A percentile compares a stretch with the other conserved stretches of the same genome.
These are phyloP conservation scores for Lachnellula occidentalis DNA, from an alignment of 2,329 filamentous ascomycete genomes.

Conservation along the genomic window DNA sequence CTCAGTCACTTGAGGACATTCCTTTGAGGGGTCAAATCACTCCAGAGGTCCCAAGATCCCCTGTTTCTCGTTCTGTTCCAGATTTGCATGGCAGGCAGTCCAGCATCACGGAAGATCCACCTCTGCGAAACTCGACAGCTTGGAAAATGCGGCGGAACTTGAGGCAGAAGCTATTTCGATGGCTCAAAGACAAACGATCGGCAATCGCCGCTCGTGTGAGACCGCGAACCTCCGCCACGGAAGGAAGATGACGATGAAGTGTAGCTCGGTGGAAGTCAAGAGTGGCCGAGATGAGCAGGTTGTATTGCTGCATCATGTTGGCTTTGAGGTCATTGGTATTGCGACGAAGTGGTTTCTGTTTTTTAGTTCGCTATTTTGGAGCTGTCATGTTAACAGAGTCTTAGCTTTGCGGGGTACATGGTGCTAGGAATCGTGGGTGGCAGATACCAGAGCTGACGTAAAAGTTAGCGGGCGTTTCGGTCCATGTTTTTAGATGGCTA, in stretches of 20 bases:
- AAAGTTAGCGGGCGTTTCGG: background rate
- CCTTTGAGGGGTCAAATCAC: conserved; percentile 19
- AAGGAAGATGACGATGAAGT: conserved; percentile 1
- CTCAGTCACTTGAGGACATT: conserved; percentile 28
- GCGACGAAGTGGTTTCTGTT: background rate
- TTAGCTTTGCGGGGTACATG: conserved; percentile 3
- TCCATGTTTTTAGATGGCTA: background rate
- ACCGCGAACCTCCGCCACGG: conserved; percentile 9
- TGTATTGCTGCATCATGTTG: conserved; percentile 3
- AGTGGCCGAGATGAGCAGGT: background rate
- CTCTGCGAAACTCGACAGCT: conserved; percentile 12
- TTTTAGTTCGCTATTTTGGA: conserved; percentile 3
- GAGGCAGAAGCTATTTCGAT: conserved; percentile 23
- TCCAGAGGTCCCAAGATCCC: conserved; percentile 5
- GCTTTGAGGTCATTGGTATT: conserved; percentile 9
- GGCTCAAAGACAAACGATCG: conserved; percentile 25
- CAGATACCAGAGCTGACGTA: background rate
- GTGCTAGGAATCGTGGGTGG: background rate
- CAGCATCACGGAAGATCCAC: conserved; percentile 10
- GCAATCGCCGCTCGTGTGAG: conserved; percentile 22
- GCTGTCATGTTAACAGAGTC: conserved; percentile 3
- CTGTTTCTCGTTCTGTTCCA: conserved; percentile 15
- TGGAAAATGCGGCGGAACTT: conserved; percentile 18
- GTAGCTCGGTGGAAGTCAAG: background rate
- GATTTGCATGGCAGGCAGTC: conserved; percentile 17